Percentiles rank a stretch among this genome's conserved stretches.
phyloP scores from a whole-genome alignment of 2,329 filamentous ascomycete genomes.

The Colletotrichum viniferum region DNA sequence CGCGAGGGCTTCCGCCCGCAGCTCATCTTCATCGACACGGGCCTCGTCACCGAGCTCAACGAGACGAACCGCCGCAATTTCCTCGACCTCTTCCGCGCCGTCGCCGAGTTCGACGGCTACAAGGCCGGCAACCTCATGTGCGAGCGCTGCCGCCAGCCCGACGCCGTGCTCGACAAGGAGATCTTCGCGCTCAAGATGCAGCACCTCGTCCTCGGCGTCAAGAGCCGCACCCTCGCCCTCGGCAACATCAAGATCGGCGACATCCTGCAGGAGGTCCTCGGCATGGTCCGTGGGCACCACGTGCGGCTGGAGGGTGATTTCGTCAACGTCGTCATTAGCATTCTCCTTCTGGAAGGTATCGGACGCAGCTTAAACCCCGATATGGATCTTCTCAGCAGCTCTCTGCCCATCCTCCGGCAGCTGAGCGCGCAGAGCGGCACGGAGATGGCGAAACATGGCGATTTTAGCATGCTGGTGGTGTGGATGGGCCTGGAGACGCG shows the following conservation, averaged over 20 bases:
- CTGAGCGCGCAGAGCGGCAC: conserved; percentile 79
- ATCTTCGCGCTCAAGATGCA: conserved; percentile 97
- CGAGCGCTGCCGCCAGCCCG: conserved; percentile 89
- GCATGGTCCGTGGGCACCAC: conserved; percentile 91
- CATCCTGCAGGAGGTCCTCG: conserved; percentile 86
- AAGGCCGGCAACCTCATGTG: conserved; percentile 96
- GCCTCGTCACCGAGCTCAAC: conserved; percentile 93
- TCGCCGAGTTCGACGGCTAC: conserved; percentile 97
- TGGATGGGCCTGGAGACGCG: conserved; percentile 92
- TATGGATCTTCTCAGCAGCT: conserved; percentile 83
- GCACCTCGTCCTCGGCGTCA: conserved; percentile 89
- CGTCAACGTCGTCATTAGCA: conserved; percentile 96
- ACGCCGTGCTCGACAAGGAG: conserved; percentile 86
- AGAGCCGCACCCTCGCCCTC: conserved; percentile 86
- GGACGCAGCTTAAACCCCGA: conserved; percentile 85
- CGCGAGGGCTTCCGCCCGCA: conserved; percentile 90
- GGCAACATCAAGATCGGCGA: conserved; percentile 97
- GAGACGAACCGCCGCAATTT: conserved; percentile 87
- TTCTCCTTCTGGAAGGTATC: conserved; percentile 91
- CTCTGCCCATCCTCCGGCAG: conserved; percentile 87
- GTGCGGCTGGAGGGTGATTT: conserved; percentile 96
- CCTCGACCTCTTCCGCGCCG: conserved; percentile 90
- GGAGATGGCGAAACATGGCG: conserved; percentile 71
- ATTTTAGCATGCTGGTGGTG: conserved; percentile 85
- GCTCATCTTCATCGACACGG: conserved; percentile 96